A percentile compares a stretch with the other conserved stretches of the same genome.
phyloP scores from a whole-genome alignment of 441 rosid genomes.

The Croton laevigatus region DNA sequence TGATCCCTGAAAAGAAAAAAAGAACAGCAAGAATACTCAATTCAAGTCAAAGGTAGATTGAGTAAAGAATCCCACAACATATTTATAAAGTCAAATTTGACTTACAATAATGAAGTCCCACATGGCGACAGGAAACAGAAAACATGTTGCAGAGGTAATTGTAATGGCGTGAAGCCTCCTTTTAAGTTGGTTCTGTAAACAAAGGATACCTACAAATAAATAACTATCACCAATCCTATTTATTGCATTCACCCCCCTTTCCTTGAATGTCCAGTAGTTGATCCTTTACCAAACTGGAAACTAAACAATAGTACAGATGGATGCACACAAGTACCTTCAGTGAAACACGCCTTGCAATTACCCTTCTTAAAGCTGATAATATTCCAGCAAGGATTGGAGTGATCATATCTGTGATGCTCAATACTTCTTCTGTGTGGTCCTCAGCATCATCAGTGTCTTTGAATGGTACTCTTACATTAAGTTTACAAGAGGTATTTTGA shows the following conservation, averaged over 20 bases:
- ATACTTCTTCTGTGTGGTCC: slow-evolving; percentile 44
- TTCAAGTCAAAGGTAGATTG: slow-evolving; percentile 19
- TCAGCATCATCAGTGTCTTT: slow-evolving; percentile 44
- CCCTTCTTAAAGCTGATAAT: slow-evolving; percentile 86
- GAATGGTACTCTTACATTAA: slow-evolving; percentile 63
- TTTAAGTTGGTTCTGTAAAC: slow-evolving; percentile 72
- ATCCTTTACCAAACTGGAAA: slow-evolving; percentile 13
- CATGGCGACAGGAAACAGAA: slow-evolving; percentile 94
- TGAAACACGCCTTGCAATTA: slow-evolving; percentile 89
- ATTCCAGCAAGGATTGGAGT: slow-evolving; percentile 88
- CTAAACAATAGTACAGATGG: slow-evolving; percentile 11
- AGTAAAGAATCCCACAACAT: slow-evolving; percentile 9
- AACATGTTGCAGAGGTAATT: slow-evolving; percentile 80
- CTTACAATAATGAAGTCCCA: slow-evolving; percentile 93
- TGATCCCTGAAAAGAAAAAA: slow-evolving; percentile 55
- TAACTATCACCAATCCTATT: neutral
- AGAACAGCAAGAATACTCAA: slow-evolving; percentile 17
- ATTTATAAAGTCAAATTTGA: slow-evolving; percentile 11
- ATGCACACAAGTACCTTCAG: slow-evolving; percentile 56
- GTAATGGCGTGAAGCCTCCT: slow-evolving; percentile 88
- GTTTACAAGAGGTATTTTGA: slow-evolving; percentile 25
- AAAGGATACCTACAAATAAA: slow-evolving; percentile 18
- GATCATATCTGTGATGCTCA: slow-evolving; percentile 71
- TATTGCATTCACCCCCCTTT: neutral
- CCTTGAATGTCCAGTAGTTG: neutral